These are phyloP conservation scores for Hirsutella minnesotensis DNA, from an alignment of 2,329 filamentous ascomycete species.

Conservation along the genomic window DNA sequence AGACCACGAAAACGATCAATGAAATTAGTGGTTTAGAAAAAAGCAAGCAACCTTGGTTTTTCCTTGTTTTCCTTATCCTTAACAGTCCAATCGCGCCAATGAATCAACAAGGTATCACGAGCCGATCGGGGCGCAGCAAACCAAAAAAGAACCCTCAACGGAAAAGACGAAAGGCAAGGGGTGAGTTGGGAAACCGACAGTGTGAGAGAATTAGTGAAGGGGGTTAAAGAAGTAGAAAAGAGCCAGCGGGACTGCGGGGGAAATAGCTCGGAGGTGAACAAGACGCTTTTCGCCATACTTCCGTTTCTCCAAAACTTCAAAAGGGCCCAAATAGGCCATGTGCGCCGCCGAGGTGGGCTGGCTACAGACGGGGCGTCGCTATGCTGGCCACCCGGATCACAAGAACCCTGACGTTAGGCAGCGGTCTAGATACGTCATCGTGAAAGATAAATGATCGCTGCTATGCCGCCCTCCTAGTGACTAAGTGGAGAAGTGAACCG, in stretches of 20 bases:
- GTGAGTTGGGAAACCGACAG: no score
- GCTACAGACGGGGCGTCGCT: no score
- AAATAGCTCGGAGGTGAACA: not conserved
- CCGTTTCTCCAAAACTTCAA: conserved; percentile 5
- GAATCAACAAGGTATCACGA: no score
- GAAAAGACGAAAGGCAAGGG: no score
- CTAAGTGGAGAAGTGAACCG: not conserved
- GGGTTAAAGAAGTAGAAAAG: not conserved
- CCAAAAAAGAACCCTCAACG: not conserved
- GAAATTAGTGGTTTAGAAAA: no score
- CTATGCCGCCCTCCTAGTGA: not conserved
- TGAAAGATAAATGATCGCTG: not conserved
- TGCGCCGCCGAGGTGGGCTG: not conserved
- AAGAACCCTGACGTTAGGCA: not conserved
- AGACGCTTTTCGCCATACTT: conserved; percentile 1
- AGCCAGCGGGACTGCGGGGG: not conserved
- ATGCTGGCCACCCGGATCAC: not conserved
- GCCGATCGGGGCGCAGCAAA: not conserved
- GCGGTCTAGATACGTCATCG: not conserved
- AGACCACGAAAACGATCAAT: not conserved
- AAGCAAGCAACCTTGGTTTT: no score
- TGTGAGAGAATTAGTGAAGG: not conserved
- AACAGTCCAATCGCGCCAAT: no score
- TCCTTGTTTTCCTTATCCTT: no score
- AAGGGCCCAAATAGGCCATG: not conserved